A percentile compares a stretch with the other conserved stretches of the same genome.
Conservation (phyloP, 257 asterid genomes). For the Gynochthodes officinalis region DNA sequence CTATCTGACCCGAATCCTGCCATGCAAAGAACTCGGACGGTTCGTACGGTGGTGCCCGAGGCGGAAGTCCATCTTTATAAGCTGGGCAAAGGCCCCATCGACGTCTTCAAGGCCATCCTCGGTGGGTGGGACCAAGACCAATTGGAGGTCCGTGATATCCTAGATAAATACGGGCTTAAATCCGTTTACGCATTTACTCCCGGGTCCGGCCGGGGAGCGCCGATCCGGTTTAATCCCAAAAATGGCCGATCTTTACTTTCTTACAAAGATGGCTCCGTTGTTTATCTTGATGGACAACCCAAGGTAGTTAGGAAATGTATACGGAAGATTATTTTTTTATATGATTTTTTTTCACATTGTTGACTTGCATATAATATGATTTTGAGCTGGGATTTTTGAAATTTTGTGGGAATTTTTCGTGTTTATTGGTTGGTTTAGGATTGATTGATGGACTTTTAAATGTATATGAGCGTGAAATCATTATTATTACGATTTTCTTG, state of each 20-base stretch:
- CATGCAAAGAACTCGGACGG: conserved; percentile 33
- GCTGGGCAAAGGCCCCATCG: conserved; percentile 81
- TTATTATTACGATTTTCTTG: neutral
- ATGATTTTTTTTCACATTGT: neutral
- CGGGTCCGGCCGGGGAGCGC: conserved; percentile 63
- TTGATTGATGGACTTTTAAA: neutral
- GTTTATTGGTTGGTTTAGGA: neutral
- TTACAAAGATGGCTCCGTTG: conserved; percentile 60
- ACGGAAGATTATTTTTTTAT: neutral
- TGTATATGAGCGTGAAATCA: neutral
- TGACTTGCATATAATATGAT: neutral
- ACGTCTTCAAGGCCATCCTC: conserved; percentile 42
- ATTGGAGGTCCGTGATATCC: conserved; percentile 74
- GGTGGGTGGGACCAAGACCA: conserved; percentile 87
- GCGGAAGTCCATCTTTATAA: conserved; percentile 63
- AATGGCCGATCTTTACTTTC: conserved; percentile 73
- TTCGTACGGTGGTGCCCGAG: conserved; percentile 63
- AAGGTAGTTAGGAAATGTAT: conserved; percentile 37
- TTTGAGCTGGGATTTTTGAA: neutral
- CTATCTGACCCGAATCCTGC: conserved; percentile 28
- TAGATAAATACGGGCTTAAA: conserved; percentile 63
- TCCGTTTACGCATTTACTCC: conserved; percentile 60
- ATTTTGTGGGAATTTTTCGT: neutral
- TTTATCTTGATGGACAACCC: conserved; percentile 75
- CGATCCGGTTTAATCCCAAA: conserved; percentile 65